Conservation (phyloP, 75 land plant species). For the Azolla pinnata region DNA sequence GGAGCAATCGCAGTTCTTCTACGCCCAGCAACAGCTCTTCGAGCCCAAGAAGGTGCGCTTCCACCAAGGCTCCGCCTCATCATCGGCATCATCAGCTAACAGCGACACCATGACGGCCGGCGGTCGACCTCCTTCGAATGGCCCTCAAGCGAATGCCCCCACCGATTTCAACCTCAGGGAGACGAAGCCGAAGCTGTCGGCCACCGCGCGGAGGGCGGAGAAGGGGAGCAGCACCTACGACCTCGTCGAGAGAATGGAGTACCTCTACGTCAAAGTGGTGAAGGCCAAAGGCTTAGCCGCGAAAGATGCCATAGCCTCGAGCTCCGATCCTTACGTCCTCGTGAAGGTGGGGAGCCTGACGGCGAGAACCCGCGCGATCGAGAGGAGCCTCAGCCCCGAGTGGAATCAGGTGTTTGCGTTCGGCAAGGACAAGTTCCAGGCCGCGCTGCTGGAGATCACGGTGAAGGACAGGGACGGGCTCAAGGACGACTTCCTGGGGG, state of each 20-base stretch:
- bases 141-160: not conserved
- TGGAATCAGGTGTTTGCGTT: slow-evolving; percentile 69
- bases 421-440: slow-evolving; percentile 34
- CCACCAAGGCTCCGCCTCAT: not conserved
- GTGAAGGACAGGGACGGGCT: slow-evolving; percentile 49
- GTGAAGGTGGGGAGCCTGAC: slow-evolving; percentile 7
- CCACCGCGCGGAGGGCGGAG: slow-evolving; percentile 7
- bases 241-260: slow-evolving; percentile 62
- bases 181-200: slow-evolving; percentile 35
- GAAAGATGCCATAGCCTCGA: slow-evolving; percentile 10
- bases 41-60: not conserved
- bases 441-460: slow-evolving; percentile 34
- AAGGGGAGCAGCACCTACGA: slow-evolving; percentile 50
- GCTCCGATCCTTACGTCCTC: slow-evolving; percentile 6
- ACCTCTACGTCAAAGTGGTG: slow-evolving; percentile 54
- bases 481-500: slow-evolving; percentile 63
- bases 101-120: not conserved
- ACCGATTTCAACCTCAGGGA: slow-evolving; percentile 53
- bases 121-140: too few species aligned
- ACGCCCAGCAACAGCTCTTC: slow-evolving; percentile 1
- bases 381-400: slow-evolving; percentile 55
- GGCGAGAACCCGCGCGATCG: not conserved
- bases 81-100: not conserved
- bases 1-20: too few species aligned
- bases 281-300: slow-evolving; percentile 34